Base-by-base conservation (phyloP, 352 stramenopile species). In the Thraustochytrium striatum region DNA sequence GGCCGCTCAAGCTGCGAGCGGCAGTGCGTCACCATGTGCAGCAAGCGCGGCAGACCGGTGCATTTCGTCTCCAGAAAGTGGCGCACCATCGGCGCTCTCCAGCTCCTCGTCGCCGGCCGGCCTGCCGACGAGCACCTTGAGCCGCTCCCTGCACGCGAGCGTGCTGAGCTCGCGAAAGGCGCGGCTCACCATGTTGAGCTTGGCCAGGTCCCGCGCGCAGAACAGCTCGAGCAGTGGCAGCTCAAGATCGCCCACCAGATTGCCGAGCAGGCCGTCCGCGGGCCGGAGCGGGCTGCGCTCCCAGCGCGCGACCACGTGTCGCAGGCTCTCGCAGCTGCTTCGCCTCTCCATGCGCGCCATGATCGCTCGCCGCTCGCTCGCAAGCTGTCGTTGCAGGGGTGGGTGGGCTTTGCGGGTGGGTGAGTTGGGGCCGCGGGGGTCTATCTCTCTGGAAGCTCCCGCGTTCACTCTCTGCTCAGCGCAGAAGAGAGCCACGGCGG, bases 181-280 rank as follows among this genome's bases (percentile, higher is more conserved):
- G 5, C 52, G 43, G 50, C 43, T 16, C 21, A 7, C 52, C 32
- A 8, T 7, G 65, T 25, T 43, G 21, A 72, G 65, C 21, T 61
- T 72, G 7, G 7, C 39, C 28, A 75, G 50, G 50, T 75, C 65
- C 35, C 39, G 65, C 11, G 41, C 65, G 3, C 11, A 35, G n/a
- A 75, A 43, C 2, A 62, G 68, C 65, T 75, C n/a, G 41, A 75
- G 32, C 65, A 75, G 21, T 39, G 11, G 13, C 16, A 75, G n/a
- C 32, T 3, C 65, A 11, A 75, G 44, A 3, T 75, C 65, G 44
- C 16, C 41, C 47, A n/a, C n/a, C n/a, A n/a, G n/a, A n/a, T n/a
- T n/a, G n/a, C n/a, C n/a, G n/a, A n/a, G n/a, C n/a, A n/a, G n/a
- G n/a, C n/a, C n/a, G n/a, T n/a, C n/a, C n/a, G n/a, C n/a, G n/a